Conservation (phyloP, 139 green algal species). For the Chlamydomonas urium region DNA sequence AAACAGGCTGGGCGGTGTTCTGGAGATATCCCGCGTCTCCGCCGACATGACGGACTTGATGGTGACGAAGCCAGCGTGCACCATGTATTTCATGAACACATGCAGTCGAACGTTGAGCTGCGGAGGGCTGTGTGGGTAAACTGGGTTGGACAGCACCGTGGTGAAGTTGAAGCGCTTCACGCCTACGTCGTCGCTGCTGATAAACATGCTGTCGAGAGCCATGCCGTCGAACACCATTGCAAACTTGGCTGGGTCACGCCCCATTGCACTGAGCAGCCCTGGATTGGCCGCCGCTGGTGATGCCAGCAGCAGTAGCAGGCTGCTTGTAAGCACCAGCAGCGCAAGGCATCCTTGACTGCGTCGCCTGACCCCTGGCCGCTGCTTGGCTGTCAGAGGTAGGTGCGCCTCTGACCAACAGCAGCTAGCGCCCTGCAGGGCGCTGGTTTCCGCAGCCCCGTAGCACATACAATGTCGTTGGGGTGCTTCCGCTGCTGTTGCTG, state of each 20-base stretch:
- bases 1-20: background rate
- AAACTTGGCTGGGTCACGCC: background rate
- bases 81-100: slow-evolving; percentile 14
- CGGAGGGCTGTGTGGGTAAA: slow-evolving; percentile 10
- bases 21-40: slow-evolving; percentile 9
- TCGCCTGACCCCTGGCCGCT: no score
- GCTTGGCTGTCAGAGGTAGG: no score
- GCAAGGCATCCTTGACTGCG: no score
- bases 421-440: no score
- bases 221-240: background rate
- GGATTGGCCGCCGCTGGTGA: no score
- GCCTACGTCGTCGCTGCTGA: slow-evolving; percentile 10
- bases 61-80: background rate
- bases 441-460: no score
- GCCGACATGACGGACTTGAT: slow-evolving; percentile 20
- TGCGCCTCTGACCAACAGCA: no score
- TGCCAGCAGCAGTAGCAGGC: no score
- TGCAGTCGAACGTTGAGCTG: slow-evolving; percentile 3
- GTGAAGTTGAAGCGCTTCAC: slow-evolving; percentile 15
- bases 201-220: slow-evolving; percentile 6
- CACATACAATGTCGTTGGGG: no score
- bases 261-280: background rate
- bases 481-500: no score
- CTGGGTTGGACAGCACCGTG: background rate
- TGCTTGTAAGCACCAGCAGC: no score